Evolutionary conservation across 2,329 filamentous ascomycete genomes (phyloP), one percentile per base, ranked within the genome.

Genomic region (Hymenoscyphus occultus): DNA sequence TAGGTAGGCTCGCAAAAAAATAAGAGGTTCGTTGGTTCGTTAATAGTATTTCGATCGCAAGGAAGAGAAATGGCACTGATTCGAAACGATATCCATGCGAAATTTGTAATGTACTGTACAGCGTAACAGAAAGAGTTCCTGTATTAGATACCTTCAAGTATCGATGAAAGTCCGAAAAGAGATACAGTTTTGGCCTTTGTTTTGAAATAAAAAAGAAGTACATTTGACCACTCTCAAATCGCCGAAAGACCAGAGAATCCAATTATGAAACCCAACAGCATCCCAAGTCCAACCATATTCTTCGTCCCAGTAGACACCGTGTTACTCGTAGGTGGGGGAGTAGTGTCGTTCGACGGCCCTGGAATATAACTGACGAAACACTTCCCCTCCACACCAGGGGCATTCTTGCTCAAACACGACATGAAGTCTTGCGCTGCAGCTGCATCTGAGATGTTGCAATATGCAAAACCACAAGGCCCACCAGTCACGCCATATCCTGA

Each of bases 361-460:
- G 42, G 31, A 10, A 40, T 39, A 40, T 61, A 61, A 39, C 56
- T 63, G 6, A 48, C 56, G 32, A 63, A 63, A 35, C 61, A 63
- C 28, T 59, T 19, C 5, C 56, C 54, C 35, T 31, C 32, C 39
- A 63, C 31, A 14, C 61, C 61, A n/a, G 54, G 39, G n/a, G 61
- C 61, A 12, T 51, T 63, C 51, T 10, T 14, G 5, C 56, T 32
- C 32, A 63, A 32, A 58, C 61, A 63, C 10, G 54, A 19, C 54
- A 58, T 31, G 39, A 63, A 63, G 13, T 12, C 35, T n/a, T 32
- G 28, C 39, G 31, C 42, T 2, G 61, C 54, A 4, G 56, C 39
- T 22, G 22, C 39, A 39, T 63, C 61, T 13, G 61, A 58, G 28
- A 63, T 39, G 45, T 63, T 63, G 56, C 61, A 63, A 45, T 57